A percentile compares a stretch with the other conserved stretches of the same genome.
phyloP scores from a whole-genome alignment of 805 yeast genomes.

The Candida railenensis region DNA sequence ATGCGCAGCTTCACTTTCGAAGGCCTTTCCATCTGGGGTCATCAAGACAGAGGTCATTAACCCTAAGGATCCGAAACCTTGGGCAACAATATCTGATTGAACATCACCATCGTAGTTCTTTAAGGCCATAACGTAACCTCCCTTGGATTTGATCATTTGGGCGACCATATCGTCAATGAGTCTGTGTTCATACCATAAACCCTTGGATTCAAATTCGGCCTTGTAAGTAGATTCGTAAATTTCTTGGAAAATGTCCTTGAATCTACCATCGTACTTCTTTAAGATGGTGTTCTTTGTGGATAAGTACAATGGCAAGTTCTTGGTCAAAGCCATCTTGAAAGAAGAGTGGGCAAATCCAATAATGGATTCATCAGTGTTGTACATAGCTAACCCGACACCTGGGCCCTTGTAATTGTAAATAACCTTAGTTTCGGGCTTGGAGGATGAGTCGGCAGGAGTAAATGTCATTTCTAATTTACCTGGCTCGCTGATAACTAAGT shows the following conservation, averaged over 20 bases:
- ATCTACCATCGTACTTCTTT: slow-evolving; percentile 79
- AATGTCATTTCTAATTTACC: slow-evolving; percentile 67
- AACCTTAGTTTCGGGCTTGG: slow-evolving; percentile 43
- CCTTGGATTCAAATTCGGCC: slow-evolving; percentile 53
- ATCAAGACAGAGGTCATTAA: slow-evolving; percentile 81
- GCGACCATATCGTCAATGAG: slow-evolving; percentile 88
- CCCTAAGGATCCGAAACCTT: slow-evolving; percentile 83
- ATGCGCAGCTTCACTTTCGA: slow-evolving; percentile 84
- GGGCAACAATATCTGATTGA: slow-evolving; percentile 82
- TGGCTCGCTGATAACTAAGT: slow-evolving; percentile 61
- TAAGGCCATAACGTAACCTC: slow-evolving; percentile 78
- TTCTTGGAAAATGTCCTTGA: slow-evolving; percentile 75
- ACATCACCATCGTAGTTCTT: slow-evolving; percentile 88
- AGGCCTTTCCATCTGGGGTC: slow-evolving; percentile 85
- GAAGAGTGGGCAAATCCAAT: slow-evolving; percentile 78
- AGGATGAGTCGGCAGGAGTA: slow-evolving; percentile 50
- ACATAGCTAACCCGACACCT: slow-evolving; percentile 82
- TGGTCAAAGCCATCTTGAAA: slow-evolving; percentile 67
- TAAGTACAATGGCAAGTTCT: slow-evolving; percentile 62
- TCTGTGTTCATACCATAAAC: slow-evolving; percentile 76
- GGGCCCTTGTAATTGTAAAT: slow-evolving; percentile 64
- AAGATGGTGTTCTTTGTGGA: slow-evolving; percentile 81
- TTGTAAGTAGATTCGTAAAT: slow-evolving; percentile 60
- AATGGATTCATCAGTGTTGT: slow-evolving; percentile 78
- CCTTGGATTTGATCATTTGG: slow-evolving; percentile 81